Evolutionary conservation across 805 yeast species (phyloP), one percentile per base, ranked within the genome.

Genomic region (Candida ficus): DNA sequence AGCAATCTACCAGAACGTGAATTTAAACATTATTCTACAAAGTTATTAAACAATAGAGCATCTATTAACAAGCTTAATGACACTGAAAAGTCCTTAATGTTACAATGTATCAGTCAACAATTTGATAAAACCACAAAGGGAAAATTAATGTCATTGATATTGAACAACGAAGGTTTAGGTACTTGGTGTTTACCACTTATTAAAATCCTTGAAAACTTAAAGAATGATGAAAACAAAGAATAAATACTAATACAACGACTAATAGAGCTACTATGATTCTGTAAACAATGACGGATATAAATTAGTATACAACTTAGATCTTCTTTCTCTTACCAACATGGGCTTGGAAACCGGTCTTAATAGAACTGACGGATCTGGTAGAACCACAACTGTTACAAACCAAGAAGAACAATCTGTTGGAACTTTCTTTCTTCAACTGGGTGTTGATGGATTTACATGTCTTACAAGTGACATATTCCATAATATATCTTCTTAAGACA

Each of bases 331-430:
- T 83, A 55, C 95, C 95, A 58, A 87, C 81, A 61, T 86, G 91
- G 55, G 99, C 99, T 74, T 90, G 96, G 95, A 87, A 93, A 83
- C 99, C 99, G 37, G 97, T 87, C 80, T 95, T 93, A 68, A 93
- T 93, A 35, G 96, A 88, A 53, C 93, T 80, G 43, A 93, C 99
- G 37, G 97, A 89, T 71, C 96, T 83, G 36, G 97, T 81, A 36
- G 96, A 86, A 53, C 99, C 99, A 76, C 99, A 93, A 42, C 95
- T 86, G 63, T 90, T 89, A 76, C 99, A 93, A 58, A 90, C 95
- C 75, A 93, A 76, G 75, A 93, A 93, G 73, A 87, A 95, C 69
- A 93, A 78, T 74, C 99, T 86, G 74, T 90, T 93, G 45, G 93
- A 83, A 54, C 86, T 83, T 71, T 93, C 99, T 70, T 95, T 90